phyloP scores from a whole-genome alignment of 2,329 filamentous ascomycete species.

The Cercospora canescens region DNA sequence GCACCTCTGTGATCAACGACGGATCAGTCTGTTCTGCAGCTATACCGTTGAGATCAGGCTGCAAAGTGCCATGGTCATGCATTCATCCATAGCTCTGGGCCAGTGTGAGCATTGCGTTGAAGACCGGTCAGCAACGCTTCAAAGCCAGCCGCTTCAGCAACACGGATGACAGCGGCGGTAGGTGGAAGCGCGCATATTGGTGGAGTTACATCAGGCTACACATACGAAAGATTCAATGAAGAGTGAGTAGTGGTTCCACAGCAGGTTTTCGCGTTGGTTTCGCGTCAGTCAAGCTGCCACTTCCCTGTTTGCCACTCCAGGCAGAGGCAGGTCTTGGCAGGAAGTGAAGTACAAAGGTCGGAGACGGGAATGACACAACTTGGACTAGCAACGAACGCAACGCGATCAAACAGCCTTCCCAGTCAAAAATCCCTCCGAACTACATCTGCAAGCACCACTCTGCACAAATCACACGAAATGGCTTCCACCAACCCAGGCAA shows the following conservation, averaged over 20 bases:
- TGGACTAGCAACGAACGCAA: background rate
- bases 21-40: no score
- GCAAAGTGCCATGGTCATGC: background rate
- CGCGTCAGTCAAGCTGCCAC: constrained; percentile 2
- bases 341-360: background rate
- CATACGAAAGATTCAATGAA: background rate
- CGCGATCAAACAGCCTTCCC: background rate
- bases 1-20: background rate
- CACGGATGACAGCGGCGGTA: background rate
- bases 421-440: background rate
- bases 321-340: constrained; percentile 2
- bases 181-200: background rate
- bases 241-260: background rate
- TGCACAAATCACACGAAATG: background rate
- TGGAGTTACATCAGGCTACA: constrained; percentile 2
- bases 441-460: background rate
- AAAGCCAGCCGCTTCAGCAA: background rate
- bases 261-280: constrained; percentile 6
- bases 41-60: no score
- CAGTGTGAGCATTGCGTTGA: background rate
- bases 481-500: constrained; percentile 45
- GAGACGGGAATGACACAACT: no score
- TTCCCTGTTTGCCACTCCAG: constrained; percentile 9
- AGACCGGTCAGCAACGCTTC: background rate
- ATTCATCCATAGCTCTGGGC: background rate